Conservation (phyloP, 164 flowering plant genomes). For the Magnolia sinica region DNA sequence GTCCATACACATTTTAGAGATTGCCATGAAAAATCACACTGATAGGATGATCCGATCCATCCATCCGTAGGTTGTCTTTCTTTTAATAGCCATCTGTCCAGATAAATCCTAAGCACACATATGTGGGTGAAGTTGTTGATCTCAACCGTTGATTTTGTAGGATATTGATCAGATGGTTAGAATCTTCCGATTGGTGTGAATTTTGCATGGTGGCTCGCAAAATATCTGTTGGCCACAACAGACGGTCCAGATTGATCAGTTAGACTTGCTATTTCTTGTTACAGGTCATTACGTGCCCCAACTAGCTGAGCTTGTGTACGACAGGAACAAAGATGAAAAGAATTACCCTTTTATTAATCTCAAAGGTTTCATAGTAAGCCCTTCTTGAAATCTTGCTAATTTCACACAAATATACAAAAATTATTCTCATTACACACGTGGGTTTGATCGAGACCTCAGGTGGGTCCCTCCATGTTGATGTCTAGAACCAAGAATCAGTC, state of each 20-base stretch:
- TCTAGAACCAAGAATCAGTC: no score
- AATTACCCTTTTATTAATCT: constrained; percentile 44
- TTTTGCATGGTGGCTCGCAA: no score
- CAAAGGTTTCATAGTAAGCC: constrained; percentile 56
- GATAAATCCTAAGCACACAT: not conserved
- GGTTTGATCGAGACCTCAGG: no score
- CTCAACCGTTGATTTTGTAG: no score
- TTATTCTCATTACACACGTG: no score
- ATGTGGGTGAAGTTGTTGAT: not conserved
- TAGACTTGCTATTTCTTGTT: not conserved
- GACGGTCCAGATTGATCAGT: not conserved
- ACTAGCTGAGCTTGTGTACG: constrained; percentile 56
- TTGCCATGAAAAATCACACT: not conserved
- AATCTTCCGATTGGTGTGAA: no score
- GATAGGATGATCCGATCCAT: not conserved
- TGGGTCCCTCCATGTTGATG: no score
- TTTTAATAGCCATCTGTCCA: no score
- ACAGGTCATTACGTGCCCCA: constrained; percentile 80
- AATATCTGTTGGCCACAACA: no score
- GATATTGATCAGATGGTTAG: not conserved
- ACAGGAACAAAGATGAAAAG: constrained; percentile 36
- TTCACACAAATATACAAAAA: not conserved
- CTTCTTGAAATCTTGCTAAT: constrained; percentile 4
- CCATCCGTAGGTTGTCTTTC: no score
- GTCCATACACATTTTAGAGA: not conserved